Base-by-base conservation (phyloP, 495 filamentous ascomycete genomes). In the Aspergillus panamensis region DNA sequence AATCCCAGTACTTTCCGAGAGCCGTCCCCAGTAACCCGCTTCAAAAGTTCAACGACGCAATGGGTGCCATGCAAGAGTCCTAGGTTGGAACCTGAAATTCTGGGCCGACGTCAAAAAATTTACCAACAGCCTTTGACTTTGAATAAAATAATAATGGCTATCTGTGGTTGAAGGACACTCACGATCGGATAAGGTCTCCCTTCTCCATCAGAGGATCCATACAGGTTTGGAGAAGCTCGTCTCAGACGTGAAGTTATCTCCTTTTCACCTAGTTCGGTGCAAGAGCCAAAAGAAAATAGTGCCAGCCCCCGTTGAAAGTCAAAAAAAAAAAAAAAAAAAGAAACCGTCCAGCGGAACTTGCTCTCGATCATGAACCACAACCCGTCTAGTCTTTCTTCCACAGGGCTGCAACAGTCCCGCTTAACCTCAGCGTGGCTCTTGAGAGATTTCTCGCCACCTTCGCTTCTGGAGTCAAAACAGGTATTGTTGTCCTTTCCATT, bases 21-120 rank as follows among this genome's bases (percentile, higher is more conserved):
- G n/a, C n/a, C n/a, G 61, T 60, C 48, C 51, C 47, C 51, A 58
- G 33, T 61, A 57, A 66, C 63, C 63, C 63, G 55, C 57, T 55
- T 44, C n/a, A n/a, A n/a, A n/a, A n/a, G n/a, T n/a, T n/a, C 50
- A 58, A 55, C 55, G 45, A 62, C 58, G 44, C 58, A 54, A 58
- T 55, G 61, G 48, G 42, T 50, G 20, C 35, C 40, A 40, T 55
- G 53, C 54, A 57, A 44, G 48, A 52, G 33, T 52, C 55, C 40
- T 48, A 37, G 48, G 43, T 61, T 55, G 55, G 56, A 21, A 33
- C 45, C 58, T 52, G 55, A 53, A 20, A 33, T 53, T 55, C 51
- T 51, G 47, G 57, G 48, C 57, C 61, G 59, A 67, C 59, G 62
- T 60, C 59, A 55, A 51, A 64, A 62, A 59, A 50, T 62, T 65